phyloP scores from a whole-genome alignment of 2,329 filamentous ascomycete species.

The Colletotrichum lini region DNA sequence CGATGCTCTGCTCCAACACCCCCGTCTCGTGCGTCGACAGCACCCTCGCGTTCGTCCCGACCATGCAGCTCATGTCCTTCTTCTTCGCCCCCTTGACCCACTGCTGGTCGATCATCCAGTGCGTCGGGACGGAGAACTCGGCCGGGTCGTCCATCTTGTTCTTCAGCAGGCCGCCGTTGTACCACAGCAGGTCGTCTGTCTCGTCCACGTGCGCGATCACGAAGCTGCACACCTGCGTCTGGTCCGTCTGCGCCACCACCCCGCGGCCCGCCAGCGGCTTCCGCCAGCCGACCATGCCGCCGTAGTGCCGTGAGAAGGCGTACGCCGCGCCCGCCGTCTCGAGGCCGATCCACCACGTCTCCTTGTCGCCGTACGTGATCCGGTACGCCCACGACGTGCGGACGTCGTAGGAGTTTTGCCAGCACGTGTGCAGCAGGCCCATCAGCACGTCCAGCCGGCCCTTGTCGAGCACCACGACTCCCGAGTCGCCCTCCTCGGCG shows the following conservation, averaged over 20 bases:
- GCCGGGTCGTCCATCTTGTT: slow-evolving; percentile 52
- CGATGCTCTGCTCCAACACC: slow-evolving; percentile 40
- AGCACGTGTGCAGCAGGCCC: slow-evolving; percentile 58
- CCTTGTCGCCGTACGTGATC: slow-evolving; percentile 61
- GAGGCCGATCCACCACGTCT: slow-evolving; percentile 62
- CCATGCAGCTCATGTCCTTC: slow-evolving; percentile 57
- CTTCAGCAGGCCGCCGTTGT: slow-evolving; percentile 59
- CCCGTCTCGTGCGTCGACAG: slow-evolving; percentile 31
- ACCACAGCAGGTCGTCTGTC: slow-evolving; percentile 56
- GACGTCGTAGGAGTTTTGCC: slow-evolving; percentile 59
- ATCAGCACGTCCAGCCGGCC: slow-evolving; percentile 53
- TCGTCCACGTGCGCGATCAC: slow-evolving; percentile 60
- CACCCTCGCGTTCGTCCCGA: slow-evolving; percentile 25
- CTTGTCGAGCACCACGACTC: slow-evolving; percentile 60
- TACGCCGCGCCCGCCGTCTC: slow-evolving; percentile 57
- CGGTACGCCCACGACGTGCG: slow-evolving; percentile 58
- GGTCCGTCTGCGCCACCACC: no score
- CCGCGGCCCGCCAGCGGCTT: slow-evolving; percentile 3
- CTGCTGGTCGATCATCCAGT: slow-evolving; percentile 57
- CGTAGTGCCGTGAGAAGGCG: slow-evolving; percentile 58
- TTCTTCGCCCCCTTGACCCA: slow-evolving; percentile 54
- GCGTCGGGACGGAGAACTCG: slow-evolving; percentile 53
- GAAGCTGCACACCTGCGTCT: slow-evolving; percentile 55
- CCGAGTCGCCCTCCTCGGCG: slow-evolving; percentile 59
- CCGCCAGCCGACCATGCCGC: slow-evolving; percentile 56